These are phyloP conservation scores for Anthostomella pinea DNA, from an alignment of 2,329 filamentous ascomycete genomes.

Conservation along the genomic window DNA sequence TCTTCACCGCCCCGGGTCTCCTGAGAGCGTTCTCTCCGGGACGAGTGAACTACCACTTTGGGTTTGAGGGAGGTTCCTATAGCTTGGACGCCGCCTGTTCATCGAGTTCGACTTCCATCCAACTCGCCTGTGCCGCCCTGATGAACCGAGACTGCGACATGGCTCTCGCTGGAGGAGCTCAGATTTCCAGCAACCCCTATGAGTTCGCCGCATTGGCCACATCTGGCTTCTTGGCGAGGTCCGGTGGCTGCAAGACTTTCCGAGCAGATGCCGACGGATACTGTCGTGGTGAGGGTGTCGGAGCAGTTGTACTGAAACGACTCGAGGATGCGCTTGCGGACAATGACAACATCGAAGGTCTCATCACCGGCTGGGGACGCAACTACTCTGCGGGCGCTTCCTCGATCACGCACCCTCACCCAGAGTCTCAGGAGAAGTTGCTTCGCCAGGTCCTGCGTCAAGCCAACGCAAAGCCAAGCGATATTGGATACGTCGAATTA, in stretches of 20 bases:
- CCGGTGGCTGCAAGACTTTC: slow-evolving; percentile 28
- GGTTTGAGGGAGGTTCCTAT: slow-evolving; percentile 29
- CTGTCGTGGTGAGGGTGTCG: slow-evolving; percentile 25
- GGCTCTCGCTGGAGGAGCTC: slow-evolving; percentile 17
- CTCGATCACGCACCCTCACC: slow-evolving; percentile 50
- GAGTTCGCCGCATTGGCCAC: slow-evolving; percentile 15
- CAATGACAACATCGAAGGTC: slow-evolving; percentile 38
- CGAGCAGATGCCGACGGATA: slow-evolving; percentile 45
- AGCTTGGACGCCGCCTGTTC: slow-evolving; percentile 34
- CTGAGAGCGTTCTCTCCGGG: slow-evolving; percentile 18
- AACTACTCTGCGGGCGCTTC: slow-evolving; percentile 70
- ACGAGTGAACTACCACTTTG: slow-evolving; percentile 30
- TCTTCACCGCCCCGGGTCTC: slow-evolving; percentile 10
- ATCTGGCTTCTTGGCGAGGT: slow-evolving; percentile 21
- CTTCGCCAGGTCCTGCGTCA: slow-evolving; percentile 17
- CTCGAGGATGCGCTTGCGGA: slow-evolving; percentile 39
- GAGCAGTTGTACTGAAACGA: slow-evolving; percentile 24
- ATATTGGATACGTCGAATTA: slow-evolving; percentile 65
- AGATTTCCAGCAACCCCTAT: slow-evolving; percentile 11
- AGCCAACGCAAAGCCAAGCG: slow-evolving; percentile 6
- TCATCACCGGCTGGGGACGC: slow-evolving; percentile 54
- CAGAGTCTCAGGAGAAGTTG: slow-evolving; percentile 27
- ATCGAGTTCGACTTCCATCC: slow-evolving; percentile 32
- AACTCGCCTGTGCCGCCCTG: slow-evolving; percentile 32
- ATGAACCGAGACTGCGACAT: slow-evolving; percentile 24